phyloP scores from a whole-genome alignment of 768 basidiomycete species.

The Boletus rubroflammeus region DNA sequence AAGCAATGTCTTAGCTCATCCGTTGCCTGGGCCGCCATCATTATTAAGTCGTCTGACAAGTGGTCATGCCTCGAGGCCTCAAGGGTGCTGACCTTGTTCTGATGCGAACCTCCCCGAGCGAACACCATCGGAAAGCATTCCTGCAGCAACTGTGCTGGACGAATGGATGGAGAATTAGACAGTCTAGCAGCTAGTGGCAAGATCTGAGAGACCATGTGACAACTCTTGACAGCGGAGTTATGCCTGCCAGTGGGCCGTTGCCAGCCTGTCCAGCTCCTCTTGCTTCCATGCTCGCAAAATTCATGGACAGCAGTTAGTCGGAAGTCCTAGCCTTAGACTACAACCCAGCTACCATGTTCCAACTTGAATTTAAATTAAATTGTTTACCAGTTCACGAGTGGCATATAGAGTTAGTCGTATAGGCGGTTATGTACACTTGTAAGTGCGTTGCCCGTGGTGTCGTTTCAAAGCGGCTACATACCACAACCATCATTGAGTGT shows the following conservation, averaged over 20 bases:
- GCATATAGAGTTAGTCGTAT: too few species aligned
- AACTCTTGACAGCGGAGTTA: too few species aligned
- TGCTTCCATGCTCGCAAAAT: background rate
- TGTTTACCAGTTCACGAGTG: too few species aligned
- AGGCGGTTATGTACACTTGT: background rate
- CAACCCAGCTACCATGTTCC: background rate
- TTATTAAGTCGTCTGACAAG: background rate
- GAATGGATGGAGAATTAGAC: background rate
- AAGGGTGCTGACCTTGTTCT: background rate
- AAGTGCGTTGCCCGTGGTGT: background rate
- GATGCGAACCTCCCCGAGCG: background rate
- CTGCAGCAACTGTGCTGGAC: background rate
- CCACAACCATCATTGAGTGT: background rate
- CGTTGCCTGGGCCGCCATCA: background rate
- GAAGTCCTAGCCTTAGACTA: too few species aligned
- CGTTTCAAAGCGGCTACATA: background rate
- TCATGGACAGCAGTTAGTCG: too few species aligned
- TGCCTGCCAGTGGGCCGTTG: too few species aligned
- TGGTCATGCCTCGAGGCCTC: background rate
- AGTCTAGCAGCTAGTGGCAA: background rate
- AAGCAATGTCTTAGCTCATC: constrained; percentile 48
- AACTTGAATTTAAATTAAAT: background rate
- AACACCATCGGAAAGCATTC: background rate
- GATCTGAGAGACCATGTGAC: too few species aligned
- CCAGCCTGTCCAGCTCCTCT: background rate